Evolutionary conservation across 1,284 basidiomycete genomes (phyloP).

Genomic region (Cutaneotrichosporon dermatis): DNA sequence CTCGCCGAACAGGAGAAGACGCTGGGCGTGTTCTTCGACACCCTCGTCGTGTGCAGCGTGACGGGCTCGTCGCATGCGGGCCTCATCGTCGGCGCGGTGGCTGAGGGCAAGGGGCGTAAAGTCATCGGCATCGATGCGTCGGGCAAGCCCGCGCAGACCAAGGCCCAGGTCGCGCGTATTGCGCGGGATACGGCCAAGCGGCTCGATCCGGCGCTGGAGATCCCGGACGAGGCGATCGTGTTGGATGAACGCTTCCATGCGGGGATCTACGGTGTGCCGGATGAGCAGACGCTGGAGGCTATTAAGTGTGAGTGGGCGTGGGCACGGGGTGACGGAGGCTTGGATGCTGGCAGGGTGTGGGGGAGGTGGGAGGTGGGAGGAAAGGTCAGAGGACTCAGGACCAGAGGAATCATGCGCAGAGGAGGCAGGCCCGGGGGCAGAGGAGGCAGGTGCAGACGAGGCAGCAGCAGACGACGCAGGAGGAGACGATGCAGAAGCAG

Average conservation of each 20-base stretch:
- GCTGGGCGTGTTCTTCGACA: slow-evolving; percentile 36
- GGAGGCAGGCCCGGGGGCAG: too few relatives aligned
- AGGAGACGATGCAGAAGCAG: too few relatives aligned
- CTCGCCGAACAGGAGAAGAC: slow-evolving; percentile 31
- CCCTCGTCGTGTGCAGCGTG: slow-evolving; percentile 34
- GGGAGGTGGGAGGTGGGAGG: too few relatives aligned
- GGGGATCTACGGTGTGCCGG: slow-evolving; percentile 34
- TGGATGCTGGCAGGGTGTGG: too few relatives aligned
- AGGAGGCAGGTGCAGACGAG: too few relatives aligned
- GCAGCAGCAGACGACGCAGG: too few relatives aligned
- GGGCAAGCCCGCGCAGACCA: slow-evolving; percentile 32
- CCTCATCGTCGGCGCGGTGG: slow-evolving; percentile 30
- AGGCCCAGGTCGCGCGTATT: slow-evolving; percentile 27
- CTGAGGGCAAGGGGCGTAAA: slow-evolving; percentile 31
- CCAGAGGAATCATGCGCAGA: too few relatives aligned
- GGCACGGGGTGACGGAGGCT: too few relatives aligned
- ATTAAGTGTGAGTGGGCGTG: slow-evolving; percentile 27
- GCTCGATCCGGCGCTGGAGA: slow-evolving; percentile 22
- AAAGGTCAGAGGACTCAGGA: too few relatives aligned
- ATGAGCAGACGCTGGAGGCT: slow-evolving; percentile 29
- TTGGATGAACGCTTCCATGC: slow-evolving; percentile 37
- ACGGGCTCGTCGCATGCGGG: slow-evolving; percentile 38
- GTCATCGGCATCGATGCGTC: slow-evolving; percentile 38
- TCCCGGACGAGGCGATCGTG: slow-evolving; percentile 29
- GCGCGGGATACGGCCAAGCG: slow-evolving; percentile 28